Base-by-base conservation (phyloP, 129 eudicot genomes). In the Pittosporum tobira region DNA sequence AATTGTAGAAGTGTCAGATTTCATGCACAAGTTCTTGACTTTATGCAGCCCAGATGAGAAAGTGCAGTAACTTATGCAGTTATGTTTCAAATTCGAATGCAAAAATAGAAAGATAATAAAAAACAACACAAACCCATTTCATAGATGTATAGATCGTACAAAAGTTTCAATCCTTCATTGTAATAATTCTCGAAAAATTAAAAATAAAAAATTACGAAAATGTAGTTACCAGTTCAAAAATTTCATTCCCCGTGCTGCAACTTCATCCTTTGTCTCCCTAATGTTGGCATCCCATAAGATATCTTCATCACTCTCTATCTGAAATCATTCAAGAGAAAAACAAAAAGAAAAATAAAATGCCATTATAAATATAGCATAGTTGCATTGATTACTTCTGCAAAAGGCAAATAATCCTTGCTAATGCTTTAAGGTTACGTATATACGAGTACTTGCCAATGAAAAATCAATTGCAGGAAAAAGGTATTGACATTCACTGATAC, bases 221-320 rank as follows among this genome's bases (percentile, higher is more conserved):
- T 27, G 23, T 61, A 74, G 59, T 72, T 45, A 78, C 97, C 95
- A 90, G 68, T 85, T 70, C 37, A 90, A 11, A 66, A 90, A 90
- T 62, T 80, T 64, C 67, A 68, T 71, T 63, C 97, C 97, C 75
- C 95, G 75, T 6, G 70, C 76, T 64, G 95, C 94, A 77, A 90
- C 73, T 71, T 85, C 97, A 66, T 83, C 95, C 62, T 75, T 86
- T 38, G 97, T 85, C 88, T 90, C 95, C 64, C 97, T 73, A 53
- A 82, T 80, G 68, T 85, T 65, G 52, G 86, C 82, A 68, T 85
- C 73, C 97, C 97, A 90, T 67, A 80, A 63, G 22, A 60, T 67
- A 71, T 90, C 97, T 48, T 85, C 95, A 65, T 90, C 89, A 66
- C 78, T 82, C 62, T 90, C 97, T 54, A 90, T 85, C 97, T 89